A percentile compares a stretch with the other conserved stretches of the same genome.
Evolutionary conservation across 208 protist genomes (phyloP).

Genomic region (Acanthamoeba divionensis): DNA sequence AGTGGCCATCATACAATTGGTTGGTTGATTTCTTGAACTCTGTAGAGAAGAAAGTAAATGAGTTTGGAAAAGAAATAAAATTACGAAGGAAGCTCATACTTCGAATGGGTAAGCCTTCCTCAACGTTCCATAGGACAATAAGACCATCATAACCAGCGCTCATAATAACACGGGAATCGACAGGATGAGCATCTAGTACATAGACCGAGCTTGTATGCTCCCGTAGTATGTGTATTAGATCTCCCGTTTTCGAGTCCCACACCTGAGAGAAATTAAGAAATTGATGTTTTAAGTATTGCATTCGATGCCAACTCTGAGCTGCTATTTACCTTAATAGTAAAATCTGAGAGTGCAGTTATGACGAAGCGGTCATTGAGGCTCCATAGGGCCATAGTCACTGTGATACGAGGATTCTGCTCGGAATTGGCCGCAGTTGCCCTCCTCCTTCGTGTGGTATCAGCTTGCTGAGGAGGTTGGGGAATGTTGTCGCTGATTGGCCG

Average conservation of each 20-base stretch:
- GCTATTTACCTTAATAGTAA: slow-evolving; percentile 16
- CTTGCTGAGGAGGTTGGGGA: not conserved
- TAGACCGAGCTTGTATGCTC: slow-evolving; percentile 33
- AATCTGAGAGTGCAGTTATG: slow-evolving; percentile 46
- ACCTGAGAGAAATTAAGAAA: not conserved
- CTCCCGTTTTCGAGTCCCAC: not conserved
- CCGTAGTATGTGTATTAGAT: not conserved
- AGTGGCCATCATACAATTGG: slow-evolving; percentile 47
- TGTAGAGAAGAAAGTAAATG: not conserved
- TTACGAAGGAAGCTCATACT: not conserved
- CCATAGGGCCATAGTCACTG: slow-evolving; percentile 47
- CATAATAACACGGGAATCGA: slow-evolving; percentile 6
- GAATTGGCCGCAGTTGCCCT: not conserved
- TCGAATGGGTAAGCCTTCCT: not conserved
- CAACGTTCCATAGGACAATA: slow-evolving; percentile 23
- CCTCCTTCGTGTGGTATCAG: not conserved
- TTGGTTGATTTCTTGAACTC: not conserved
- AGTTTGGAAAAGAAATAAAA: not conserved
- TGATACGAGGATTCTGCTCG: not conserved
- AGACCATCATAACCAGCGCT: slow-evolving; percentile 42
- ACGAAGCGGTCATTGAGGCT: slow-evolving; percentile 45
- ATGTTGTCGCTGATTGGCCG: not conserved
- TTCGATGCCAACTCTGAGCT: not conserved
- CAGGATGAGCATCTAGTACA: slow-evolving; percentile 22
- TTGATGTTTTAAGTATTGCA: not conserved